Evolutionary conservation across 2,329 filamentous ascomycete genomes (phyloP), one percentile per base, ranked within the genome.

Genomic region (Alternaria arborescens): DNA sequence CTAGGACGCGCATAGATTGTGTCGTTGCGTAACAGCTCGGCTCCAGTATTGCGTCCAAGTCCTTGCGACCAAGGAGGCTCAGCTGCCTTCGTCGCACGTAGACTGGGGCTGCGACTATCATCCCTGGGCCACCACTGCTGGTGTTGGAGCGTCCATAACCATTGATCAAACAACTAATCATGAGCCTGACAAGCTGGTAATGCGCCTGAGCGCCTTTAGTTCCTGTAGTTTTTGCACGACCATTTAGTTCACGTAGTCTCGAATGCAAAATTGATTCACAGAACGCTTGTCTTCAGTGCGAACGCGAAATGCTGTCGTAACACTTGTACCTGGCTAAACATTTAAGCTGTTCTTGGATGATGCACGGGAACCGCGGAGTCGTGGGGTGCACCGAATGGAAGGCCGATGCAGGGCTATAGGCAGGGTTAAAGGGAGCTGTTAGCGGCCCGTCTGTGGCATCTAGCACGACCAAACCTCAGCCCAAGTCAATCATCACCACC

Each of bases 261-360:
- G 40, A 41, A 11, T 52, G 5, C n/a, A 14, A 16, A n/a, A 8
- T 18, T 26, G 5, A 12, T 24, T 14, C 12, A 14, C 20, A 16
- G 12, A 16, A 24, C 22, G 46, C 32, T 6, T 11, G 8, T 38
- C 8, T 24, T 12, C 20, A 24, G n/a, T 50, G 46, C 20, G 5
- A 26, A 36, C 5, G 30, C n/a, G n/a, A 26, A 20, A 11, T 30
- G 28, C 20, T n/a, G 42, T 26, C 51, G 47, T 43, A 30, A 56
- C 47, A 47, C 54, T 57, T 57, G 55, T 58, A 44, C 41, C 47
- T 58, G 47, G 55, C 55, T 53, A 58, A 58, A 41, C 10, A 4
- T 5, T 48, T n/a, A 38, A 47, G 47, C 32, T 47, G 55, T 47
- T 57, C 47, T 20, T 47, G 26, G 41, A 24, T 41, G 53, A 60